Evolutionary conservation across 2,329 filamentous ascomycete species (phyloP).

Genomic region (Chrysosporium queenslandicum): DNA sequence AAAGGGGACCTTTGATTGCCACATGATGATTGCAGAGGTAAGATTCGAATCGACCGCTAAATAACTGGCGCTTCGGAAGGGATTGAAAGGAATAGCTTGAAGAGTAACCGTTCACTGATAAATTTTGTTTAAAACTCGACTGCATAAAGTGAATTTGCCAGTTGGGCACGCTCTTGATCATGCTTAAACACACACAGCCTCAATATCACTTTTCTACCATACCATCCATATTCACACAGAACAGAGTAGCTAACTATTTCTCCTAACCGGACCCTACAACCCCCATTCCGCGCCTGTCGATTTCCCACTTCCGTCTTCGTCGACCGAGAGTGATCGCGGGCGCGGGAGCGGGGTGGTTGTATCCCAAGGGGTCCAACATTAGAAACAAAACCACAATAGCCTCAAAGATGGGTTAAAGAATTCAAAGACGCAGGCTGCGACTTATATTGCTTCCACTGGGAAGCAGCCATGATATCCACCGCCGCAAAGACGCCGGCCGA

Average conservation of each 20-base stretch:
- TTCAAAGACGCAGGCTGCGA: constrained; percentile 92
- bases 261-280: constrained; percentile 2
- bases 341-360: not conserved
- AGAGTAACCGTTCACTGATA: too few species aligned
- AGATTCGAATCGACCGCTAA: too few species aligned
- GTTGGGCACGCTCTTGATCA: too few species aligned
- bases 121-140: too few species aligned
- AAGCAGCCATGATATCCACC: constrained; percentile 75
- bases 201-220: not conserved
- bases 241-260: not conserved
- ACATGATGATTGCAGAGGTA: constrained; percentile 99
- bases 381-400: constrained; percentile 43
- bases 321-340: not conserved
- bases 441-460: constrained; percentile 99
- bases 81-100: too few species aligned
- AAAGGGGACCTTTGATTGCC: constrained; percentile 93
- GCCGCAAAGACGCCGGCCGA: constrained; percentile 70
- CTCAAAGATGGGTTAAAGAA: constrained; percentile 95
- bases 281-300: not conserved
- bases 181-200: not conserved
- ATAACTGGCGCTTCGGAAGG: too few species aligned
- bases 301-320: not conserved
- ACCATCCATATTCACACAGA: not conserved
- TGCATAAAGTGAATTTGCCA: too few species aligned
- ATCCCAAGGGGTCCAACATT: not conserved